phyloP scores from a whole-genome alignment of 2,329 filamentous ascomycete species.

The Bipolaris victoriae region DNA sequence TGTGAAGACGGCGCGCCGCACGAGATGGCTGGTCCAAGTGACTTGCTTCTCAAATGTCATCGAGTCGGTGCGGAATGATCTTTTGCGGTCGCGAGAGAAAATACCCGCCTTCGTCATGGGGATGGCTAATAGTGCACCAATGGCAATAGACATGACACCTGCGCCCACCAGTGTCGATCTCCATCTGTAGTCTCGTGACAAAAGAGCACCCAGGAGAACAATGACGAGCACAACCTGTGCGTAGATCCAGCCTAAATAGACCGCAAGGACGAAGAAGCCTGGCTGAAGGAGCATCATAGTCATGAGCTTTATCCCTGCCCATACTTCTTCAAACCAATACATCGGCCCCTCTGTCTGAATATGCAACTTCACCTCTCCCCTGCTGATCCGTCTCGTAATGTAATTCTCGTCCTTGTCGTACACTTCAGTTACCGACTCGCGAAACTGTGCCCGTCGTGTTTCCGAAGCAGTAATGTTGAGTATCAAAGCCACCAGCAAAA shows the following conservation, averaged over 20 bases:
- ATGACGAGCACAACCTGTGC: conserved; percentile 76
- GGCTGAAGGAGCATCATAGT: conserved; percentile 75
- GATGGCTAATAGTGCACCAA: conserved; percentile 72
- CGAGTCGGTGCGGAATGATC: conserved; percentile 66
- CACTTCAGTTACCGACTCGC: conserved; percentile 69
- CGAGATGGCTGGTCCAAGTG: conserved; percentile 73
- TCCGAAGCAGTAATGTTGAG: conserved; percentile 76
- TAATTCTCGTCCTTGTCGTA: conserved; percentile 55
- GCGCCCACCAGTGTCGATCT: conserved; percentile 70
- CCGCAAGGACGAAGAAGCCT: conserved; percentile 72
- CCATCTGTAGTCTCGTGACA: conserved; percentile 70
- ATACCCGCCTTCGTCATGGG: conserved; percentile 75
- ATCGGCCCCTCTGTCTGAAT: conserved; percentile 72
- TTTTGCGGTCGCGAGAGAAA: conserved; percentile 69
- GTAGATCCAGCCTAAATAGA: conserved; percentile 82
- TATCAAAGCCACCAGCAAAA: conserved; percentile 68
- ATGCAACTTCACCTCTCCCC: conserved; percentile 79
- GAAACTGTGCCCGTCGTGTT: conserved; percentile 71
- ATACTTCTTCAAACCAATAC: conserved; percentile 79
- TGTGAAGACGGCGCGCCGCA: conserved; percentile 71
- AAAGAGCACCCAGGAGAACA: conserved; percentile 71
- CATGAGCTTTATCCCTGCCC: conserved; percentile 70
- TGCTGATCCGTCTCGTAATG: conserved; percentile 63
- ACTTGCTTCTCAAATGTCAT: conserved; percentile 70
- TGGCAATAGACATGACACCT: conserved; percentile 68